Conservation (phyloP, 1,139 yeast genomes). For the Geotrichum cucujoidarum region DNA sequence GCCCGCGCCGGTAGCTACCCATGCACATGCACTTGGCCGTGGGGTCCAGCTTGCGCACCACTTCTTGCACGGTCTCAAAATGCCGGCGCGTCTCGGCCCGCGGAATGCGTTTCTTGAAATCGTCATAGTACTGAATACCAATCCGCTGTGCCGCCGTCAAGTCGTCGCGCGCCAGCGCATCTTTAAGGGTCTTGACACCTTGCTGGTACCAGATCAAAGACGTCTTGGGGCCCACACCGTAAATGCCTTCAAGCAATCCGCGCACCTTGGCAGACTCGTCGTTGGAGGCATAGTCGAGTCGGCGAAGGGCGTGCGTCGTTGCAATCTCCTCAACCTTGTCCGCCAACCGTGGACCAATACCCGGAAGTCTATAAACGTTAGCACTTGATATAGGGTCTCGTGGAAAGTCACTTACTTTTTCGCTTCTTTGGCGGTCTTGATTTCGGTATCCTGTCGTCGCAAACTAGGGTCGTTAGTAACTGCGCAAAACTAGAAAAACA, state of each 20-base stretch:
- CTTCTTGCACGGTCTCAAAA: conserved; percentile 36
- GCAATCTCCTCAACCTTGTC: conserved; percentile 47
- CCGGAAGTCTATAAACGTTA: conserved; percentile 34
- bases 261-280: conserved; percentile 34
- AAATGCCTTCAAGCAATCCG: conserved; percentile 43
- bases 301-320: conserved; percentile 41
- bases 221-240: conserved; percentile 50
- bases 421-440: conserved; percentile 44
- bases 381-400: not conserved
- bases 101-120: conserved; percentile 47
- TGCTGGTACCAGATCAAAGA: conserved; percentile 45
- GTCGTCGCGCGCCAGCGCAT: conserved; percentile 37
- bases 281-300: conserved; percentile 33
- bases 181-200: conserved; percentile 43
- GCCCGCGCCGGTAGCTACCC: conserved; percentile 58
- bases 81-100: conserved; percentile 47
- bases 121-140: conserved; percentile 50
- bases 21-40: conserved; percentile 40
- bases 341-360: conserved; percentile 47
- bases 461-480: conserved; percentile 28
- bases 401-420: conserved; percentile 4
- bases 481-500: not conserved
- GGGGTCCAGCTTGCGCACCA: conserved; percentile 40
- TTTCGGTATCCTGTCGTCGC: conserved; percentile 21
- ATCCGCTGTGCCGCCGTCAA: conserved; percentile 40